Conservation (phyloP, 495 filamentous ascomycete species). For the Xylaria flabelliformis region DNA sequence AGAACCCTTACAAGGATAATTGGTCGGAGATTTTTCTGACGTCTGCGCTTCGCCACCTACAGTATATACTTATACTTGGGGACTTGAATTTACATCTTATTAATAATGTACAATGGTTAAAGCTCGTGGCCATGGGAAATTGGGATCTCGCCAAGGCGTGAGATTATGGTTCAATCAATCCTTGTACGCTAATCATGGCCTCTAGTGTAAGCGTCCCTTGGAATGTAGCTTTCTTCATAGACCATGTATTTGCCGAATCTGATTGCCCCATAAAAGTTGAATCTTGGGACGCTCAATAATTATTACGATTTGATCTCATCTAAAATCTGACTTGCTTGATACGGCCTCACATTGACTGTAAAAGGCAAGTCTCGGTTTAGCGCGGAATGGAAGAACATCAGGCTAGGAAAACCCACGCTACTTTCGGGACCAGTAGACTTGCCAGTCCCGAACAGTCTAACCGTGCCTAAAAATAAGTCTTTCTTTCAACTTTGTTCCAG, state of each 20-base stretch:
- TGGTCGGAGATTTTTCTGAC: not conserved
- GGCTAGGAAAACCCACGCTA: too few relatives aligned
- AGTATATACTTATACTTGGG: not conserved
- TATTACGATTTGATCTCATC: not conserved
- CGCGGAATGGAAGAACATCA: not conserved
- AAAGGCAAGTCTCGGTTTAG: not conserved
- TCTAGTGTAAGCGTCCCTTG: not conserved
- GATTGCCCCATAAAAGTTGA: not conserved
- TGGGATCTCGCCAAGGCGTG: not conserved
- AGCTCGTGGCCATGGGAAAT: not conserved
- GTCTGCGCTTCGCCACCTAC: not conserved
- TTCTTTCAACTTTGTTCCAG: not conserved
- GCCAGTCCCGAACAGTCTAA: too few relatives aligned
- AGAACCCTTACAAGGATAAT: not conserved
- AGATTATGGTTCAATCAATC: not conserved
- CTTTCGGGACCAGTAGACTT: not conserved
- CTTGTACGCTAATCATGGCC: not conserved
- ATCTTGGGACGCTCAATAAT: not conserved
- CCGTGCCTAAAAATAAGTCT: not conserved
- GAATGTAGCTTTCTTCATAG: not conserved
- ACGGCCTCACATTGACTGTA: not conserved
- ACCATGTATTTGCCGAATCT: not conserved
- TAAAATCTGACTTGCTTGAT: not conserved
- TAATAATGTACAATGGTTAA: not conserved
- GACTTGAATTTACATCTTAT: not conserved